Base-by-base conservation (phyloP, 1,284 basidiomycete genomes). In the Termitomyces sp. region DNA sequence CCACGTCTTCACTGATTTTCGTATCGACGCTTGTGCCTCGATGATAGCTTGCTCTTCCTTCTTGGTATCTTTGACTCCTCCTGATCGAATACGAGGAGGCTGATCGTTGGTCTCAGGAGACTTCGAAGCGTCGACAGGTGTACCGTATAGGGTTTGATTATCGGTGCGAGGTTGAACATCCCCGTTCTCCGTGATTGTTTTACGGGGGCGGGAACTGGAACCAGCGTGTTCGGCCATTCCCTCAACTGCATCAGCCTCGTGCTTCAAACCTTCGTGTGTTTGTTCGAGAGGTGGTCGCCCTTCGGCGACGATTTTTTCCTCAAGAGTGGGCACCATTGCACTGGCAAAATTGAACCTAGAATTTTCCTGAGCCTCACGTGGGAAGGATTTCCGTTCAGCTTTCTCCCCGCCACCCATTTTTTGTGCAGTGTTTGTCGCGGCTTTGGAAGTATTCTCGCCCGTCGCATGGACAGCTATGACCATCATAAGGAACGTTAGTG, bases 311-410 rank as follows among this genome's bases (percentile, higher is more conserved):
- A 73, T 74, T 65, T 84, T 81, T 68, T 90, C 86, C 64, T 91
- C 90, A 5, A 89, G 64, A 0, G 83, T 88, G 0, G 89, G 88
- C 1, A 89, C 81, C 8, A 81, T 72, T 1, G 83, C 72, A 58
- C 80, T 81, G 0, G 84, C 77, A 65, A 89, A 88, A 1, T 24
- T 24, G 3, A 24, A 24, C 21, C 84, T 84, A 18, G 72, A 69
- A 24, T 70, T 69, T 57, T 78, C 72, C 56, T 78, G 62, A 3
- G 82, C 83, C 2, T 80, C 75, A n/a, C 68, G 68, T 30, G 75
- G 76, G 60, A 67, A 80, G 21, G 80, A 81, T 56, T 72, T 73
- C 9, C 81, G 76, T 60, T 87, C 84, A 31, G 73, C 45, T 43
- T 64, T 58, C 18, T 65, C 54, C 13, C 47, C 61, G 30, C 79